Evolutionary conservation across 495 filamentous ascomycete species (phyloP), one percentile per base, ranked within the genome.

Genomic region (Hypoxylon crocopeplum): DNA sequence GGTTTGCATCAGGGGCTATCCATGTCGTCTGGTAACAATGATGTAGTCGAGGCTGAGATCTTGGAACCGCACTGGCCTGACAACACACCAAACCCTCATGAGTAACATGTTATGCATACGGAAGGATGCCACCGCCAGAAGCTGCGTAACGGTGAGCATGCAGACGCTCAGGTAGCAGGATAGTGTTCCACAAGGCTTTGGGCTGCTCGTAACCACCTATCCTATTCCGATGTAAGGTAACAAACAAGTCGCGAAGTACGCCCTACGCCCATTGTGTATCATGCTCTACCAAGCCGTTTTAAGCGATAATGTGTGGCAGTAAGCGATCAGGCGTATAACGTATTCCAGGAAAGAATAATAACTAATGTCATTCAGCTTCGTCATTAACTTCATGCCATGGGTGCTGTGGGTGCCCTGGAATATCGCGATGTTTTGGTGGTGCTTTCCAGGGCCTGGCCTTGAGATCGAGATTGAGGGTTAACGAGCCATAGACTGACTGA

Each of bases 11-110:
- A 52, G 51, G 59, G 59, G 48, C 30, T 21, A 63, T n/a, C 53
- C 59, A 63, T 63, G 52, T 58, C 53, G 38, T 15, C 48, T 41
- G 59, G 59, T 63, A 53, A 63, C 41, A 47, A 58, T 58, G 59
- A 63, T 63, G 59, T 63, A 57, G 48, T 58, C 59, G 59, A 63
- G 53, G 53, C 59, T 58, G 53, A 57, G 42, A 58, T 63, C 59
- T 40, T 58, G 59, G 48, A 53, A 47, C 8, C 7, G 27, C 33
- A 53, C 34, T 63, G 53, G 48, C 53, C 37, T 38, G 59, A 57
- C 59, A 63, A 63, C 59, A 48, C 48, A 57, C 59, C 59, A 56
- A 58, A 53, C 53, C 52, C 59, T 63, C 59, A 48, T 63, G 53
- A 63, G 59, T 53, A 63, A 58, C 53, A 53, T 57, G 59, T 15